Evolutionary conservation across 2,329 filamentous ascomycete genomes (phyloP), one percentile per base, ranked within the genome.

Genomic region (Pseudogymnoascus pannorum): DNA sequence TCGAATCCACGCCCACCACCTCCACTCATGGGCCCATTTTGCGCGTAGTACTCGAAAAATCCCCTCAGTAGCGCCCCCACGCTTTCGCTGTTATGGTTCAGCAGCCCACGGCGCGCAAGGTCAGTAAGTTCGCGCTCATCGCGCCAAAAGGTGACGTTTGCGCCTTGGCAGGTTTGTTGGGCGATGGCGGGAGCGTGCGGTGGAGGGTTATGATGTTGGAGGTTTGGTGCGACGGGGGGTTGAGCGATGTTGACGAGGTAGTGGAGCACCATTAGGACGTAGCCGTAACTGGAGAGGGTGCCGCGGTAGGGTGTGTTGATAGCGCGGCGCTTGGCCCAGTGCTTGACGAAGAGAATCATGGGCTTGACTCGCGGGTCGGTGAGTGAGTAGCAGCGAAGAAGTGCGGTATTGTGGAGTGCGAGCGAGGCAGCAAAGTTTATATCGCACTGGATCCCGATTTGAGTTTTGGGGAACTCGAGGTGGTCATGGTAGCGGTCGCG

Each of bases 401-500:
- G 83, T 33, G 84, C 77, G 0, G 92, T 95, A 72, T 96, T 96
- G 66, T 94, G 88, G 2, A 96, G 78, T 1, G 87, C 91, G 2
- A 96, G 82, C 48, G 89, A 85, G 16, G 92, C 92, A 1, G 88
- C 88, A 71, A 96, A 96, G 73, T 96, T 96, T 78, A 97, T 91
- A 71, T 96, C 91, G 71, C 90, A 94, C 71, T 92, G 89, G 12
- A 93, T 89, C n/a, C 91, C 91, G 26, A 88, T 83, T 3, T 87
- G 87, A 7, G 78, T 77, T 69, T 90, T 90, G 5, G 89, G 89
- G 62, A 93, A 93, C 72, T 94, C 91, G 2, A 95, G 81, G 22
- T 78, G 77, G 67, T 87, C 81, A 62, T 75, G 76, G 70, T 82
- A 83, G 29, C 76, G 77, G 66, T 85, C 79, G 62, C 77, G 77